phyloP scores from a whole-genome alignment of 2,329 filamentous ascomycete species.

The Claviceps sp. region DNA sequence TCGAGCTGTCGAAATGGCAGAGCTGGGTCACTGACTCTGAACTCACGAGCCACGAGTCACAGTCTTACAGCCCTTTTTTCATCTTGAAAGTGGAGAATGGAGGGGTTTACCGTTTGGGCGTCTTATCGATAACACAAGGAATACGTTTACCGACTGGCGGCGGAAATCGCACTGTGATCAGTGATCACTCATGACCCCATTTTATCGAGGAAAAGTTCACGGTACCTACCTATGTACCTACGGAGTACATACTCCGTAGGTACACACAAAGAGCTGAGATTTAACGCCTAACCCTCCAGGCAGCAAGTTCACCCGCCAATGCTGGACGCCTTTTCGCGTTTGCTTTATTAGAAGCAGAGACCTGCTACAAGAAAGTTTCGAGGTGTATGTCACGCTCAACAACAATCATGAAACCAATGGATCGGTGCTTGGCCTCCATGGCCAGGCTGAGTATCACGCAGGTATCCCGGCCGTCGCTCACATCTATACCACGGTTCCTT shows the following conservation, averaged over 20 bases:
- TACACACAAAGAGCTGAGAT: not conserved
- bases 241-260: too few species aligned
- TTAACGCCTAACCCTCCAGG: constrained; percentile 15
- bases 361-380: not conserved
- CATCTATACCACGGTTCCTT: constrained; percentile 35
- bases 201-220: too few species aligned
- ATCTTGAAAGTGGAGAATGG: constrained; percentile 8
- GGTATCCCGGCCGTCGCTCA: constrained; percentile 26
- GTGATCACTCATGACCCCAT: too few species aligned
- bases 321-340: constrained; percentile 7
- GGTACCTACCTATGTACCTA: too few species aligned
- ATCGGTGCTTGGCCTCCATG: constrained; percentile 41
- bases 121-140: not conserved
- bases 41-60: too few species aligned
- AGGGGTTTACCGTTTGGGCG: constrained; percentile 6
- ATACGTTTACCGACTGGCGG: too few species aligned
- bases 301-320: constrained; percentile 3
- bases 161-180: too few species aligned
- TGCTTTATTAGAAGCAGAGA: not conserved
- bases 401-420: constrained; percentile 34
- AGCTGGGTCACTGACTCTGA: not conserved
- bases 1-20: not conserved
- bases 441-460: constrained; percentile 34
- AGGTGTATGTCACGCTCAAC: constrained; percentile 11
- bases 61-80: too few species aligned